Evolutionary conservation across 2,329 filamentous ascomycete genomes (phyloP), one percentile per base, ranked within the genome.

Genomic region (Colletotrichum sp.): DNA sequence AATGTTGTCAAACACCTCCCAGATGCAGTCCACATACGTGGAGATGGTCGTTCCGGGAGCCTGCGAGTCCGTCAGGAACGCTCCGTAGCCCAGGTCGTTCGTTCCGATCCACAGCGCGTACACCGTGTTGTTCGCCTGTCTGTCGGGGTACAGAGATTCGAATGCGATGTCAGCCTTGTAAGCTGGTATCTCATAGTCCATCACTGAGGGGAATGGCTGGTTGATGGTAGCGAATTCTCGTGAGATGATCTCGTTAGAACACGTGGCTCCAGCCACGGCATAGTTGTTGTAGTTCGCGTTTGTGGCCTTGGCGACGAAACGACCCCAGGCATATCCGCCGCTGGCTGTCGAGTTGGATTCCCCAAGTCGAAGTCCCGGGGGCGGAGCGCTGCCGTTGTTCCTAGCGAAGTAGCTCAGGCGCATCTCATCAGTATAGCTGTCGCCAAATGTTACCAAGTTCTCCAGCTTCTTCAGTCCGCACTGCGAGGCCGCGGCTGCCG

Each of bases 91-190:
- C 12, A 96, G 85, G 78, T 97, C 94, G 79, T 96, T 96, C 29
- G 93, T 95, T 5, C 94, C 94, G 78, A 96, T 95, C 93, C 93
- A 96, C 65, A 96, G 88, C 2, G 91, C 88, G 78, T 95, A 96
- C 4, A 94, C 91, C 1, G 93, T 94, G 75, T 92, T 91, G 34
- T 89, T 83, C 3, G 87, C 77, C 3, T 85, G 86, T 59, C 87
- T 82, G 76, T 86, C 78, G 0, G 82, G 81, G 76, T 87, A 89
- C 6, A 89, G 80, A 3, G 83, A 80, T 70, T 83, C 80, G 66
- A 81, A 86, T 6, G 80, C 79, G 5, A 84, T 76, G 68, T 92
- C 90, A 24, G 86, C 86, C 74, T 86, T 78, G 80, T 90, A 92
- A 2, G 88, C 87, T 0, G 90, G 87, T 5, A 93, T 80, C 81